These are phyloP conservation scores for Arthrobotrys conoides DNA, from an alignment of 2,329 filamentous ascomycete species.

Conservation along the genomic window DNA sequence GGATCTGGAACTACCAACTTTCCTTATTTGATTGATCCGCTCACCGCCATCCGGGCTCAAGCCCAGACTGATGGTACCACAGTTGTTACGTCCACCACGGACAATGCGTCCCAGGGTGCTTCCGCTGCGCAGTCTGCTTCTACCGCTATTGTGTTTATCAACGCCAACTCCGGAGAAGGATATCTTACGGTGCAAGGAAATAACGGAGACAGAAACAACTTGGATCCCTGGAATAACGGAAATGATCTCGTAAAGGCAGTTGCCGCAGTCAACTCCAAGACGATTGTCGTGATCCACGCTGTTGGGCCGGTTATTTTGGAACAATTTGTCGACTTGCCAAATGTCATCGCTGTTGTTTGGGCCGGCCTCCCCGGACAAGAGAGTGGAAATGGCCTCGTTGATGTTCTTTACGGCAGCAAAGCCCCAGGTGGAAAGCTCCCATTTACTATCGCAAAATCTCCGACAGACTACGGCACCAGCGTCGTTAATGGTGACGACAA, in stretches of 20 bases:
- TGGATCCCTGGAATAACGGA: constrained; percentile 88
- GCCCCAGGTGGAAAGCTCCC: constrained; percentile 83
- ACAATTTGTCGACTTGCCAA: constrained; percentile 80
- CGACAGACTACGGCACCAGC: constrained; percentile 78
- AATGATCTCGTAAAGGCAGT: constrained; percentile 87
- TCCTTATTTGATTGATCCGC: constrained; percentile 78
- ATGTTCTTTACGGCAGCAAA: constrained; percentile 85
- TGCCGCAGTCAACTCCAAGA: constrained; percentile 83
- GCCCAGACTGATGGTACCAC: constrained; percentile 74
- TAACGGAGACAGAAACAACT: constrained; percentile 88
- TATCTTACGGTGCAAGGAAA: constrained; percentile 88
- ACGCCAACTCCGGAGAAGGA: constrained; percentile 85
- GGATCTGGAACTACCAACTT: constrained; percentile 81
- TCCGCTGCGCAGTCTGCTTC: constrained; percentile 75
- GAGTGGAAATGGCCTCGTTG: constrained; percentile 82
- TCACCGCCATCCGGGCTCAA: constrained; percentile 77
- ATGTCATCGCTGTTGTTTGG: constrained; percentile 87
- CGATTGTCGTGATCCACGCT: constrained; percentile 90
- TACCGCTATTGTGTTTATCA: constrained; percentile 87
- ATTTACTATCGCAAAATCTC: constrained; percentile 82
- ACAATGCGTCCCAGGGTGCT: constrained; percentile 71
- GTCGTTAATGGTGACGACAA: constrained; percentile 72
- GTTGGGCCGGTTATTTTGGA: constrained; percentile 83
- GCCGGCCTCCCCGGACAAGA: constrained; percentile 87
- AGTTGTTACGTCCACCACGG: constrained; percentile 74